Base-by-base conservation (phyloP, 768 basidiomycete species). In the Rhodotorula sphaerocarpa region DNA sequence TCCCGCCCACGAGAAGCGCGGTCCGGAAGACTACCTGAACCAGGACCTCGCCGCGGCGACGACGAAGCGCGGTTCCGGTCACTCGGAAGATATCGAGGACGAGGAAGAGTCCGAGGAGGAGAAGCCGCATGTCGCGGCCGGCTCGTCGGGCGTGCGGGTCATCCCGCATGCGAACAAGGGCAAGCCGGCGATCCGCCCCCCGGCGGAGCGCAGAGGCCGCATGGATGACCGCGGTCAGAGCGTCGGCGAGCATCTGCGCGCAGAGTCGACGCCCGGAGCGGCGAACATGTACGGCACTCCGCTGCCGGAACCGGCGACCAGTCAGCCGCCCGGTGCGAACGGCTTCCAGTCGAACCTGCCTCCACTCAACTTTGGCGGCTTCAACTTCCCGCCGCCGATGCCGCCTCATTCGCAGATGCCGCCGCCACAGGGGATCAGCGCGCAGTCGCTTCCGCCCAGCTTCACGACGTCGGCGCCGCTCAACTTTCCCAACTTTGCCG, bases 1-100 rank as follows among this genome's bases (percentile, higher is more conserved):
- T 5, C 63, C 63, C 1, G 28, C 55, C 2, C 63, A 69, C 54
- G 67, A 69, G 60, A 61, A 59, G 42, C 60, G 57, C 31, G 67
- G 67, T 0, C 67, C 67, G 6, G 50, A 43, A 23, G 67, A 69
- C 42, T 69, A 69, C 54, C 39, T 42, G 7, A 59, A 55, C 44
- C 59, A 63, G 43, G 60, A 65, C 39, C 31, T 63, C 31, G 56
- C 33, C 31, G 56, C 53, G 3, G 47, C 56, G 31, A 48, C 45
- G 20, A 60, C 52, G 58, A 51, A 34, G 33, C 43, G 43, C 10
- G 46, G 59, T 55, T 1, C 30, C 39, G n/a, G 65, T 56, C 31
- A 55, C 10, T 39, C 36, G 65, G 23, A 66, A 56, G 55, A 67
- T 63, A 58, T 60, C 55, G 46, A 57, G 25, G 65, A 58, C 27